phyloP scores from a whole-genome alignment of 768 basidiomycete genomes.

The Leccinum subgranulosum region DNA sequence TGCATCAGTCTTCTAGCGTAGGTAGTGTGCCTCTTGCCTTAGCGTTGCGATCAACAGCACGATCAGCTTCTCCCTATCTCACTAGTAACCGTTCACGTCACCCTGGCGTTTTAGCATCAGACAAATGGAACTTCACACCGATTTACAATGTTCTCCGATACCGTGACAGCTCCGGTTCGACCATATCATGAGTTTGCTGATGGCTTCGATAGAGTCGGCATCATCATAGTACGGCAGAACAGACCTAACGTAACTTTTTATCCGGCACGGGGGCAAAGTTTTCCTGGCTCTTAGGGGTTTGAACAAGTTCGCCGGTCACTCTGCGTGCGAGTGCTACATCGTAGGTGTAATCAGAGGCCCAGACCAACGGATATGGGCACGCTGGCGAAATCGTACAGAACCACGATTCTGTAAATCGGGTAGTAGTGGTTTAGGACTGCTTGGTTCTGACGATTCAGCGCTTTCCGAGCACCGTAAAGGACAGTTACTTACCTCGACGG shows the following conservation, averaged over 20 bases:
- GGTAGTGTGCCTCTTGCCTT: slow-evolving; percentile 19
- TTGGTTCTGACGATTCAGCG: too few species aligned
- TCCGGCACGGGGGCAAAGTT: slow-evolving; percentile 37
- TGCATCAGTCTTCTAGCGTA: slow-evolving; percentile 18
- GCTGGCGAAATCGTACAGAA: background rate
- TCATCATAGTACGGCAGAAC: slow-evolving; percentile 50
- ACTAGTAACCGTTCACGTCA: slow-evolving; percentile 33
- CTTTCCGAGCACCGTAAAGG: too few species aligned
- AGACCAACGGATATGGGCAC: slow-evolving; percentile 39
- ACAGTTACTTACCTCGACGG: background rate
- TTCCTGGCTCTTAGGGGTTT: slow-evolving; percentile 52
- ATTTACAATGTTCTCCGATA: slow-evolving; percentile 46
- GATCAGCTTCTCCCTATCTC: slow-evolving; percentile 53
- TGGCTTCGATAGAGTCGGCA: slow-evolving; percentile 48
- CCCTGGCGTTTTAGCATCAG: background rate
- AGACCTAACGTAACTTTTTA: slow-evolving; percentile 57
- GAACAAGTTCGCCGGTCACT: slow-evolving; percentile 55
- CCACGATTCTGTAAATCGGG: background rate
- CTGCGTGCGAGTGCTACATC: slow-evolving; percentile 3
- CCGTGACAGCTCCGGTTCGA: slow-evolving; percentile 40
- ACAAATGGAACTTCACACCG: background rate
- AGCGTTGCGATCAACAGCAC: slow-evolving; percentile 37
- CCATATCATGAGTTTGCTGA: slow-evolving; percentile 27
- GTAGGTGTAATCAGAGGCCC: slow-evolving; percentile 61
- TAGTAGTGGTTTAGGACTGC: too few species aligned